Percentiles rank a stretch among this genome's conserved stretches.
These are phyloP conservation scores for Ustilago loliicola DNA, from an alignment of 1,284 basidiomycete genomes.

Conservation along the genomic window DNA sequence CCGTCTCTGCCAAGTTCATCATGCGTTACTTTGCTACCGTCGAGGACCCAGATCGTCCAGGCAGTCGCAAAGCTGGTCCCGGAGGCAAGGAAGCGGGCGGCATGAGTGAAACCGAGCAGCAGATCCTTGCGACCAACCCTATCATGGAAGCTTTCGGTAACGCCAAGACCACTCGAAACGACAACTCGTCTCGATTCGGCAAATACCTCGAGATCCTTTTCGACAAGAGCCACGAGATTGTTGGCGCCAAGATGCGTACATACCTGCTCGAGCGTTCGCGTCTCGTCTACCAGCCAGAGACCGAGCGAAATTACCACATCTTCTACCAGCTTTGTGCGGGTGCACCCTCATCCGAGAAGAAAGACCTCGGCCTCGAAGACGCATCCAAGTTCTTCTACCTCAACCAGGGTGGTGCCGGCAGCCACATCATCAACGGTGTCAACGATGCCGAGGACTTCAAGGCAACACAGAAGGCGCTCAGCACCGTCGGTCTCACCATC, in stretches of 20 bases:
- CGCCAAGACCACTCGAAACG: conserved; percentile 98
- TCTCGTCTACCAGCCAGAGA: conserved; percentile 93
- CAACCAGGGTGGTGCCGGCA: conserved; percentile 91
- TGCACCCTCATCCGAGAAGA: conserved; percentile 92
- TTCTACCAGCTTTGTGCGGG: conserved; percentile 99
- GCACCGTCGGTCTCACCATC: conserved; percentile 95
- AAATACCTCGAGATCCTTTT: conserved; percentile 99
- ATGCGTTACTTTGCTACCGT: conserved; percentile 99
- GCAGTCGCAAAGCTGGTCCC: conserved; percentile 54
- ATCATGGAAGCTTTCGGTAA: conserved; percentile 99
- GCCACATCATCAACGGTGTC: conserved; percentile 84
- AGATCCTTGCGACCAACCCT: conserved; percentile 97
- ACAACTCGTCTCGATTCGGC: conserved; percentile 98
- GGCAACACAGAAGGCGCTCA: conserved; percentile 91
- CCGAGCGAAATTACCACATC: conserved; percentile 98
- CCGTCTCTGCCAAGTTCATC: conserved; percentile 99
- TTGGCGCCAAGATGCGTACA: conserved; percentile 96
- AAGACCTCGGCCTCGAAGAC: conserved; percentile 92
- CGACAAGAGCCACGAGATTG: conserved; percentile 93
- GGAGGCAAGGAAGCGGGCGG: conserved; percentile 76
- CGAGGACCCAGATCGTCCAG: conserved; percentile 79
- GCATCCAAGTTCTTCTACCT: conserved; percentile 88
- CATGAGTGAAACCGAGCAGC: conserved; percentile 93
- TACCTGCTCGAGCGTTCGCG: conserved; percentile 97
- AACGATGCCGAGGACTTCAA: conserved; percentile 97